Evolutionary conservation across 208 protist genomes (phyloP).

Genomic region (Trypanosoma theileri): DNA sequence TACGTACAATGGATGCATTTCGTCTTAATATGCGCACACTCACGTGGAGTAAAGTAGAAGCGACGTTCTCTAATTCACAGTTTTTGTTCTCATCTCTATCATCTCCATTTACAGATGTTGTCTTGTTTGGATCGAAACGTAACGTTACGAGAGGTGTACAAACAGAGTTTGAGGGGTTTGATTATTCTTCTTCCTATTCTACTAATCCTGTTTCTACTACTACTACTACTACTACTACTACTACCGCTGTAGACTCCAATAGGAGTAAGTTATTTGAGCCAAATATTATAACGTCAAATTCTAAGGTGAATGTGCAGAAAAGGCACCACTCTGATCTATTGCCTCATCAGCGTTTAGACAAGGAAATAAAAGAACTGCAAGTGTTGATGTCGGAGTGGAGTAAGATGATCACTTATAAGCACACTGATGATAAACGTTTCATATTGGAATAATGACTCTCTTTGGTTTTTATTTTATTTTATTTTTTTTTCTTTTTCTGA

Average conservation of each 20-base stretch:
- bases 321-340: not conserved
- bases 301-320: not conserved
- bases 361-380: slow-evolving; percentile 3
- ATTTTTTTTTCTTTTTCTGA: no score
- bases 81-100: not conserved
- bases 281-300: no score
- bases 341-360: slow-evolving; percentile 1
- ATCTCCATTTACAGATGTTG: no score
- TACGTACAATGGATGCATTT: slow-evolving; percentile 4
- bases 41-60: slow-evolving; percentile 6
- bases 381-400: slow-evolving; percentile 8
- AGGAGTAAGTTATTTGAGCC: no score
- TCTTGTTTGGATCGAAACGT: no score
- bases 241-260: no score
- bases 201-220: no score
- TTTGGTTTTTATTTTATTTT: no score
- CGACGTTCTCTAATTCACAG: not conserved
- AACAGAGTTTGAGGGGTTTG: no score
- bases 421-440: not conserved
- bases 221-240: no score
- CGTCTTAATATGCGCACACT: slow-evolving; percentile 1
- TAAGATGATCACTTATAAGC: not conserved
- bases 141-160: not conserved
- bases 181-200: no score
- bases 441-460: not conserved